Evolutionary conservation across 2,329 filamentous ascomycete species (phyloP).

Genomic region (Gnomoniopsis sp.): DNA sequence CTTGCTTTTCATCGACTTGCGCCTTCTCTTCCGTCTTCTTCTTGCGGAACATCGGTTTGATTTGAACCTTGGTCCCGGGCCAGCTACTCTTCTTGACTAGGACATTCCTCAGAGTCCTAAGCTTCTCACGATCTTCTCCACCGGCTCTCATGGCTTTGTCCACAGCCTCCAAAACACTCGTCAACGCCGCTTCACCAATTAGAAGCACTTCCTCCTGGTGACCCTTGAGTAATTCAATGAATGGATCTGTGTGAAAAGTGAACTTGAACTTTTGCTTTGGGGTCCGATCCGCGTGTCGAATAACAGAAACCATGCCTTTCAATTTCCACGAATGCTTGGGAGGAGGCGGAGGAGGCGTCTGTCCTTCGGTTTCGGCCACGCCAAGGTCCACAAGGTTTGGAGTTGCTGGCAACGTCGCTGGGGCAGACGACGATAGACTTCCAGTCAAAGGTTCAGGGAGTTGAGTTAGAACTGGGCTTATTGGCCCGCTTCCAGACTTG

Average conservation of each 20-base stretch:
- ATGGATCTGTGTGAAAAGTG: slow-evolving; percentile 94
- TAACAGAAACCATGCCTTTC: slow-evolving; percentile 95
- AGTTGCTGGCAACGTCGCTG: slow-evolving; percentile 37
- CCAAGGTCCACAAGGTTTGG: slow-evolving; percentile 33
- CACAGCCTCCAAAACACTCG: slow-evolving; percentile 86
- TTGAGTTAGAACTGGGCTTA: slow-evolving; percentile 23
- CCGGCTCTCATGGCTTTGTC: slow-evolving; percentile 74
- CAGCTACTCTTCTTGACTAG: slow-evolving; percentile 89
- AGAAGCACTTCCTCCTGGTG: slow-evolving; percentile 95
- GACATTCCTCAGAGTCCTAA: slow-evolving; percentile 81
- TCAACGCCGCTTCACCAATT: slow-evolving; percentile 84
- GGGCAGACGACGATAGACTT: slow-evolving; percentile 34
- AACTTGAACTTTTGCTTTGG: slow-evolving; percentile 99
- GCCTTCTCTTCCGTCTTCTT: slow-evolving; percentile 63
- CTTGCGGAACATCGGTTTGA: slow-evolving; percentile 98
- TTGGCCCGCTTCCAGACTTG: slow-evolving; percentile 21
- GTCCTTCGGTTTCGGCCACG: slow-evolving; percentile 32
- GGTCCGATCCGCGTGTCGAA: slow-evolving; percentile 93
- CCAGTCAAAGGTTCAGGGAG: slow-evolving; percentile 20
- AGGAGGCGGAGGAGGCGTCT: slow-evolving; percentile 61
- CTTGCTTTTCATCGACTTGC: slow-evolving; percentile 32
- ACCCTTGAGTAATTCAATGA: slow-evolving; percentile 89
- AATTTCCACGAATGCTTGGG: slow-evolving; percentile 96
- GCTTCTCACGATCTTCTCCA: slow-evolving; percentile 80
- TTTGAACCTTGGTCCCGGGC: slow-evolving; percentile 96